Percentiles rank a stretch among this genome's conserved stretches.
Evolutionary conservation across 768 basidiomycete genomes (phyloP).

Genomic region (Lactarius hengduanensis): DNA sequence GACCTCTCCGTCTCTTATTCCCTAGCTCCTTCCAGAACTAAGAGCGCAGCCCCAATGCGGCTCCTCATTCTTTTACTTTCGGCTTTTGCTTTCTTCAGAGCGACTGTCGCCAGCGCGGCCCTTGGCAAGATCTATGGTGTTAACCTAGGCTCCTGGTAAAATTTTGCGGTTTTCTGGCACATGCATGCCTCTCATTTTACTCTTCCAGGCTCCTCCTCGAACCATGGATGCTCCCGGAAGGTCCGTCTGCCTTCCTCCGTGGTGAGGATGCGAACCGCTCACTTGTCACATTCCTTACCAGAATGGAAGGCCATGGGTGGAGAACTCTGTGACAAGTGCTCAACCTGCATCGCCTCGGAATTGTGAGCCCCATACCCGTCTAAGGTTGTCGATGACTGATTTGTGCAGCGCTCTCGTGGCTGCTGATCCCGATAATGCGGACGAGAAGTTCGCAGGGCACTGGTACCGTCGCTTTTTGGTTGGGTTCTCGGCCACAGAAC

Average conservation of each 20-base stretch:
- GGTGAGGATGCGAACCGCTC: background rate
- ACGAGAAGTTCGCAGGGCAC: conserved; percentile 54
- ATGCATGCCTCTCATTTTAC: conserved; percentile 11
- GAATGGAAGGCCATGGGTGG: conserved; percentile 80
- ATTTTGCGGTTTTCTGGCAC: background rate
- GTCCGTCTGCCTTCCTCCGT: conserved; percentile 33
- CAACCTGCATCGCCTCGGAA: conserved; percentile 62
- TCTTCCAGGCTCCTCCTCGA: conserved; percentile 65
- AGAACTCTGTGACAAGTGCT: conserved; percentile 55
- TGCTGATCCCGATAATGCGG: conserved; percentile 58
- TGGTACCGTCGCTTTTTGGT: conserved; percentile 44
- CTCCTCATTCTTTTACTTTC: conserved; percentile 10
- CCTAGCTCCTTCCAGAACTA: background rate
- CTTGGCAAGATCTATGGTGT: conserved; percentile 64
- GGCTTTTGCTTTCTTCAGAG: background rate
- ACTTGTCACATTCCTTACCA: conserved; percentile 28
- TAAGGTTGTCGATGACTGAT: background rate
- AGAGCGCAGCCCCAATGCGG: conserved; percentile 13
- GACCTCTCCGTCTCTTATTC: background rate
- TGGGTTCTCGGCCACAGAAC: background rate
- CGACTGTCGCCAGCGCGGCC: background rate
- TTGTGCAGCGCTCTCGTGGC: conserved; percentile 53
- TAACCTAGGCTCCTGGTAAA: conserved; percentile 64
- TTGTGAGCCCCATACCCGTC: conserved; percentile 68
- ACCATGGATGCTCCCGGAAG: conserved; percentile 79